Evolutionary conservation across 352 stramenopile species (phyloP).

Genomic region (Globisporangium radiosum): DNA sequence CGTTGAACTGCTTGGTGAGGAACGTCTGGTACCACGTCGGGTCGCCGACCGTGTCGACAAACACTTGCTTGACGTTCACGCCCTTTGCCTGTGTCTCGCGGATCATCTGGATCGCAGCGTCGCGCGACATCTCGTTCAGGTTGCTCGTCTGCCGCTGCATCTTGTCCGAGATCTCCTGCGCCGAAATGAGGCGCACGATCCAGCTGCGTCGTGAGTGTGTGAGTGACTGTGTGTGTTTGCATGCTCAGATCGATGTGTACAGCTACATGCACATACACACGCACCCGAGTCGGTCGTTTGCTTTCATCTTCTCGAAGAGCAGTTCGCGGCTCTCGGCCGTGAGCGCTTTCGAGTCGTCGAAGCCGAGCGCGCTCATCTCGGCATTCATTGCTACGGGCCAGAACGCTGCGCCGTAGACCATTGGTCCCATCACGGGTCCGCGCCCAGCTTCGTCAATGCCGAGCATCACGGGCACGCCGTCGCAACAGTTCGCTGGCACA

Average conservation of each 20-base stretch:
- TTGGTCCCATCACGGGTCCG: slow-evolving; percentile 91
- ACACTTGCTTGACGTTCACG: slow-evolving; percentile 85
- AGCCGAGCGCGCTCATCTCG: slow-evolving; percentile 80
- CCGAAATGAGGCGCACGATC: slow-evolving; percentile 87
- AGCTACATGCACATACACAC: slow-evolving; percentile 3
- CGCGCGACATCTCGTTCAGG: slow-evolving; percentile 93
- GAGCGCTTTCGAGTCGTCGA: slow-evolving; percentile 94
- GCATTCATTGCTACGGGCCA: slow-evolving; percentile 73
- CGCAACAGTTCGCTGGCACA: slow-evolving; percentile 49
- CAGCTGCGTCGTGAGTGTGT: slow-evolving; percentile 39
- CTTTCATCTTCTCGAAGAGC: slow-evolving; percentile 88
- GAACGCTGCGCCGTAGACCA: slow-evolving; percentile 93
- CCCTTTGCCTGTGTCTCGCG: slow-evolving; percentile 81
- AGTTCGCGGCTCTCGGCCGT: slow-evolving; percentile 76
- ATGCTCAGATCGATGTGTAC: neutral
- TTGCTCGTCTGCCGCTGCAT: slow-evolving; percentile 90
- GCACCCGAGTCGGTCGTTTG: slow-evolving; percentile 56
- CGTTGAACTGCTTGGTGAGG: slow-evolving; percentile 87
- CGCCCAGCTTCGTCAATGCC: slow-evolving; percentile 94
- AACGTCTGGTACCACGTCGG: slow-evolving; percentile 87
- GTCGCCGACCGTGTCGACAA: slow-evolving; percentile 94
- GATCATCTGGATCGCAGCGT: slow-evolving; percentile 92
- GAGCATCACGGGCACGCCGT: slow-evolving; percentile 79
- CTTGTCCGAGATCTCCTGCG: slow-evolving; percentile 92
- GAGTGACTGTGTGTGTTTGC: neutral